Evolutionary conservation across 345 rosid species (phyloP).

Genomic region (Conringia planisiliqua): DNA sequence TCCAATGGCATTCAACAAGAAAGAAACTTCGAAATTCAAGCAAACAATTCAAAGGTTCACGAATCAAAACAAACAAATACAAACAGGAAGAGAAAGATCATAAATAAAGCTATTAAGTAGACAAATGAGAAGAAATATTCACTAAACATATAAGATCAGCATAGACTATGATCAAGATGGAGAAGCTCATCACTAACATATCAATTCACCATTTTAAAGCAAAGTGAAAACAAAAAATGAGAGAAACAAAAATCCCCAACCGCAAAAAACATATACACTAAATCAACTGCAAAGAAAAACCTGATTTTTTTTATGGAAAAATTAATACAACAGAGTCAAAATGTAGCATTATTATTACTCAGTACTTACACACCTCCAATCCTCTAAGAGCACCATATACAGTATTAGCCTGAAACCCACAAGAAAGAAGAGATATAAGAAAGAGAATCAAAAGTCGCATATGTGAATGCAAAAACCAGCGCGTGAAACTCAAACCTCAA

Average conservation of each 20-base stretch:
- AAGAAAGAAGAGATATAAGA: background rate
- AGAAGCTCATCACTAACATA: background rate
- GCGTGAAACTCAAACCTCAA: conserved; percentile 51
- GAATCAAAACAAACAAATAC: background rate
- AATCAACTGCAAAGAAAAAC: background rate
- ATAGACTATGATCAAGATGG: background rate
- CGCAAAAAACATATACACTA: background rate
- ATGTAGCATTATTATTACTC: background rate
- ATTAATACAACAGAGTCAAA: conserved; percentile 13
- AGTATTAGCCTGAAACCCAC: conserved; percentile 70
- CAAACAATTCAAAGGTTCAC: background rate
- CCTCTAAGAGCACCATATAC: conserved; percentile 88
- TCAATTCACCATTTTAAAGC: background rate
- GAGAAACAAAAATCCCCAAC: background rate
- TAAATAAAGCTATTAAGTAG: background rate
- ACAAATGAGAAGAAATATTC: background rate
- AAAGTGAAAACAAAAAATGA: background rate
- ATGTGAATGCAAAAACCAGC: background rate
- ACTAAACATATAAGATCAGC: background rate
- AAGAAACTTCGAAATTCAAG: background rate
- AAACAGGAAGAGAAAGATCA: background rate
- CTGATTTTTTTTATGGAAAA: too few species aligned
- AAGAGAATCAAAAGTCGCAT: background rate
- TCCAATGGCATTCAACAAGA: background rate
- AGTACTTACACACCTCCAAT: conserved; percentile 62